Conservation (phyloP, 2,329 filamentous ascomycete genomes). For the Fusarium citri region DNA sequence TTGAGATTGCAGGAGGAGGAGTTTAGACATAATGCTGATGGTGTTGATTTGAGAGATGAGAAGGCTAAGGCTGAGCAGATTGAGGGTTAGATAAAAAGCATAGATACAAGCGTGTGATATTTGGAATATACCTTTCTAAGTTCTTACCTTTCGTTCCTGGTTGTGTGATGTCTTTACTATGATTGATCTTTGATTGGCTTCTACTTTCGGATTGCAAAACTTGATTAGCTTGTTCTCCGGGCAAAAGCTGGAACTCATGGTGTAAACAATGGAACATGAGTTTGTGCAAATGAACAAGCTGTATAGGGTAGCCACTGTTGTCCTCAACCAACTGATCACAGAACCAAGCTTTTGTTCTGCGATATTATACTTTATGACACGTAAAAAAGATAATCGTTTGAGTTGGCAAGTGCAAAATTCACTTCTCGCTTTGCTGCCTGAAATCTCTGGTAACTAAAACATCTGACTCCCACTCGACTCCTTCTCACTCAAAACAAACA, state of each 20-base stretch:
- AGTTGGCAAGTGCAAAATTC: too few relatives aligned
- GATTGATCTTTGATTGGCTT: too few relatives aligned
- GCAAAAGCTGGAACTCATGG: too few relatives aligned
- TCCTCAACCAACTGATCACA: too few relatives aligned
- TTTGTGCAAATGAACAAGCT: too few relatives aligned
- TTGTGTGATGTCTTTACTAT: not conserved
- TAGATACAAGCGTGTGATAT: not conserved
- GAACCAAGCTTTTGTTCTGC: not conserved
- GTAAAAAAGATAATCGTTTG: not conserved
- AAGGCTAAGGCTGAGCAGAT: slow-evolving; percentile 46
- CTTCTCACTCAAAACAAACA: too few relatives aligned
- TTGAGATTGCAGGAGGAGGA: slow-evolving; percentile 52
- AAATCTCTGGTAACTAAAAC: too few relatives aligned
- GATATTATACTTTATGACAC: accelerated
- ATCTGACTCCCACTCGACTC: too few relatives aligned
- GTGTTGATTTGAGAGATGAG: slow-evolving; percentile 45
- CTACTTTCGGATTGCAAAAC: too few relatives aligned
- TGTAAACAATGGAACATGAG: not conserved
- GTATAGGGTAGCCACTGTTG: not conserved
- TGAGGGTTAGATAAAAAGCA: slow-evolving; percentile 29
- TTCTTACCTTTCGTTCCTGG: not conserved
- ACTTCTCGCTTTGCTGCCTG: too few relatives aligned
- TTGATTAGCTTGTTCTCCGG: too few relatives aligned
- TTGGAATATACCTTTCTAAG: not conserved
- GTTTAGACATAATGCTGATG: slow-evolving; percentile 49